These are phyloP conservation scores for Saccharomycopsis crataegensis DNA, from an alignment of 1,139 yeast genomes.

Conservation along the genomic window DNA sequence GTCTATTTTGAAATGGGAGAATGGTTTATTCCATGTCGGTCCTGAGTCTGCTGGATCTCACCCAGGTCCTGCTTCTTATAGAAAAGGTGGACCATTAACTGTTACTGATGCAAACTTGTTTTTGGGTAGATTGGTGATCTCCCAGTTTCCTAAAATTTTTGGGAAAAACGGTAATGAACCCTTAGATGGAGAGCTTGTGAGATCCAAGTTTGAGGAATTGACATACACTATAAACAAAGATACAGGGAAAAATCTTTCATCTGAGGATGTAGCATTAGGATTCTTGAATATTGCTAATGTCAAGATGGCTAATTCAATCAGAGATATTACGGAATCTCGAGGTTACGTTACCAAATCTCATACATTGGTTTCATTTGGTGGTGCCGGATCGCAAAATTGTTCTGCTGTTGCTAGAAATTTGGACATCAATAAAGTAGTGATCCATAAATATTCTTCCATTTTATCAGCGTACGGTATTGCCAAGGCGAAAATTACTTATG, in stretches of 20 bases:
- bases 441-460: constrained; percentile 46
- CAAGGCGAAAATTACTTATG: neutral
- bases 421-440: constrained; percentile 38
- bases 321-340: constrained; percentile 47
- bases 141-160: constrained; percentile 47
- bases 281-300: constrained; percentile 47
- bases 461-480: constrained; percentile 51
- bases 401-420: constrained; percentile 41
- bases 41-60: constrained; percentile 55
- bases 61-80: constrained; percentile 55
- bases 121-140: constrained; percentile 47
- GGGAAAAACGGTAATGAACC: constrained; percentile 48
- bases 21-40: constrained; percentile 49
- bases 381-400: constrained; percentile 56
- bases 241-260: constrained; percentile 25
- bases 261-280: constrained; percentile 45
- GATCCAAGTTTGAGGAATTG: constrained; percentile 33
- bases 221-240: constrained; percentile 36
- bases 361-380: constrained; percentile 46
- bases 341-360: constrained; percentile 41
- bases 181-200: constrained; percentile 36
- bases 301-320: constrained; percentile 48
- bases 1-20: constrained; percentile 42
- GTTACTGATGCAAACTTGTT: constrained; percentile 51
- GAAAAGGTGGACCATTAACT: constrained; percentile 52